These are phyloP conservation scores for Dendrobium catenatum DNA, from an alignment of 106 monocot species.

Conservation along the genomic window DNA sequence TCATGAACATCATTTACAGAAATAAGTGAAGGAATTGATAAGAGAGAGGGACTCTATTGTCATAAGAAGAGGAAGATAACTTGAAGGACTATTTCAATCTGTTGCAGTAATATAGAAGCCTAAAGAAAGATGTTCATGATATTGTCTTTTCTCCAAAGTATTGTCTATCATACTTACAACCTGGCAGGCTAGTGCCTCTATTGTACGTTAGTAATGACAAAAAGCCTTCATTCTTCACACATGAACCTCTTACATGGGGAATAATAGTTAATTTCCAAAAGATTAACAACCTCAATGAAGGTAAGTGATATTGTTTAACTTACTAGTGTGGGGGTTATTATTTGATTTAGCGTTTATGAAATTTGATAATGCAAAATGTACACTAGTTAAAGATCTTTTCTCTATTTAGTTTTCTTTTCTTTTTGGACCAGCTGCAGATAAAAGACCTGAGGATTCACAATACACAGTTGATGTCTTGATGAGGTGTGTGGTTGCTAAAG, in stretches of 20 bases:
- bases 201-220: conserved; percentile 28
- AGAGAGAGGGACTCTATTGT: conserved; percentile 83
- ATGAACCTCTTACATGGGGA: too few relatives aligned
- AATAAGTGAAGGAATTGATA: conserved; percentile 71
- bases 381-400: not conserved
- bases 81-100: conserved; percentile 81
- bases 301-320: too few relatives aligned
- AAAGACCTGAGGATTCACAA: conserved; percentile 61
- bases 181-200: conserved; percentile 65
- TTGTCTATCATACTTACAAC: conserved; percentile 81
- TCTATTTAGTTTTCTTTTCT: not conserved
- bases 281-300: too few relatives aligned
- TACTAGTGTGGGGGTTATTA: too few relatives aligned
- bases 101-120: conserved; percentile 64
- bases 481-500: conserved; percentile 57
- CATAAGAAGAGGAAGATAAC: conserved; percentile 90
- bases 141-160: conserved; percentile 73
- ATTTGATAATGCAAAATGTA: not conserved
- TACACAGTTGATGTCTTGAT: conserved; percentile 83
- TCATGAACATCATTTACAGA: conserved; percentile 36
- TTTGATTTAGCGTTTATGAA: not conserved
- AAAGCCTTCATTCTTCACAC: too few relatives aligned
- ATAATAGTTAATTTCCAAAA: too few relatives aligned
- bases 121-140: conserved; percentile 62
- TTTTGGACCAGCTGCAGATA: conserved; percentile 27